Base-by-base conservation (phyloP, 169 alveolate genomes). In the Cryptosporidium bovis region DNA sequence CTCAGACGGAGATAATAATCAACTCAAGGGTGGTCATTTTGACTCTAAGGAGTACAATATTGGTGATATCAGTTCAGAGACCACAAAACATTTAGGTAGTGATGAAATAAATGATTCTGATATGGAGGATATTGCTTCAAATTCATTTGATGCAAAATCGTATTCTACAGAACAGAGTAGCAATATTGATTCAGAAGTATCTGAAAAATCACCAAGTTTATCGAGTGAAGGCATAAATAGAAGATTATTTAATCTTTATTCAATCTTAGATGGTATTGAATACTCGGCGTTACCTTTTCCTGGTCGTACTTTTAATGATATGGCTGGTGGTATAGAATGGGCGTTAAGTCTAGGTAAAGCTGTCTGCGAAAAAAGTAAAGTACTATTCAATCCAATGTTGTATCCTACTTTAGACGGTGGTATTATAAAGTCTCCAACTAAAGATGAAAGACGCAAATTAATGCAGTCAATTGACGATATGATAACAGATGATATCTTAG, bases 251-350 rank as follows among this genome's bases (percentile, higher is more conserved):
- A 53, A 53, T 53, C 8, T 53, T 20, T n/a, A 53, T n/a, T n/a
- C 64, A 4, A 53, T 2, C 6, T n/a, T 13, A 5, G 1, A 53
- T 13, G 20, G 64, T 4, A n/a, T 53, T 53, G 64, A 53, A 53
- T 53, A n/a, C 64, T 53, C 20, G 4, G 1, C 12, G 1, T 53
- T 16, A 53, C 6, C 64, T n/a, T n/a, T n/a, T n/a, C 64, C 64
- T 5, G 12, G 20, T n/a, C 12, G 12, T n/a, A 53, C 0, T 53
- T 53, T 1, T 13, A 12, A 12, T n/a, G 50, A 40, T 15, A n/a
- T 67, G 56, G 82, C 65, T 5, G 82, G 82, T 1, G 82, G 83
- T 29, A n/a, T 69, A 20, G 40, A 16, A 12, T 53, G 66, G 66
- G 83, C 83, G 1, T 36, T 69, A 5, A 51, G 36, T n/a, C 27